phyloP scores from a whole-genome alignment of 805 yeast species.

The Hanseniaspora taiwanica region DNA sequence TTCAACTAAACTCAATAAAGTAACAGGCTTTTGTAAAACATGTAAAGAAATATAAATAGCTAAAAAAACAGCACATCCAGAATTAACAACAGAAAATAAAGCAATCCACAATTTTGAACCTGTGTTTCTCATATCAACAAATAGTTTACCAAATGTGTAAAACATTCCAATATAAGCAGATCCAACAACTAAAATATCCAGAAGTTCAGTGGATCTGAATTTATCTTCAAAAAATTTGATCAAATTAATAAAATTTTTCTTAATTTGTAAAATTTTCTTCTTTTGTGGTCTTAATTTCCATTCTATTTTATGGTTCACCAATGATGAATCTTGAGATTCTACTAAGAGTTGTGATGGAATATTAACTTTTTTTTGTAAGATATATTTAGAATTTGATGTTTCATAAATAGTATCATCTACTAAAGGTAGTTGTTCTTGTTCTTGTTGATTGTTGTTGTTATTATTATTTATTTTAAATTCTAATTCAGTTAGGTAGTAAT shows the following conservation, averaged over 20 bases:
- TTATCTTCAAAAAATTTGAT: conserved; percentile 30
- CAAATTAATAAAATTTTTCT: conserved; percentile 34
- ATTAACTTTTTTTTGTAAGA: conserved; percentile 12
- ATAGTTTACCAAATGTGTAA: conserved; percentile 64
- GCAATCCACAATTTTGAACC: conserved; percentile 88
- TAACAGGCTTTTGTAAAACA: conserved; percentile 44
- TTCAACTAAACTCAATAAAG: conserved; percentile 67
- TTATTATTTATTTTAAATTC: conserved; percentile 13
- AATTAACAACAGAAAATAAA: conserved; percentile 61
- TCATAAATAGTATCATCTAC: conserved; percentile 22
- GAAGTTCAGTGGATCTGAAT: conserved; percentile 64
- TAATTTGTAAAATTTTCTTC: conserved; percentile 42
- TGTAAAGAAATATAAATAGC: conserved; percentile 56
- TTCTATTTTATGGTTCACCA: conserved; percentile 33
- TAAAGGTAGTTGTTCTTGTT: conserved; percentile 12
- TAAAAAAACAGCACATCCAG: conserved; percentile 70
- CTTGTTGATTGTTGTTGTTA: not conserved
- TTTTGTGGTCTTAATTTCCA: conserved; percentile 49
- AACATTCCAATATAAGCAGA: conserved; percentile 81
- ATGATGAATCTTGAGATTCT: no score
- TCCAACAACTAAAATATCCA: conserved; percentile 68
- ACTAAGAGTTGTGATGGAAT: no score
- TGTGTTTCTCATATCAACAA: conserved; percentile 55
- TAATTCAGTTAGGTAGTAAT: conserved; percentile 19
- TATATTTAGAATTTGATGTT: conserved; percentile 12